Evolutionary conservation across 257 asterid genomes (phyloP).

Genomic region (Datura wrightii): DNA sequence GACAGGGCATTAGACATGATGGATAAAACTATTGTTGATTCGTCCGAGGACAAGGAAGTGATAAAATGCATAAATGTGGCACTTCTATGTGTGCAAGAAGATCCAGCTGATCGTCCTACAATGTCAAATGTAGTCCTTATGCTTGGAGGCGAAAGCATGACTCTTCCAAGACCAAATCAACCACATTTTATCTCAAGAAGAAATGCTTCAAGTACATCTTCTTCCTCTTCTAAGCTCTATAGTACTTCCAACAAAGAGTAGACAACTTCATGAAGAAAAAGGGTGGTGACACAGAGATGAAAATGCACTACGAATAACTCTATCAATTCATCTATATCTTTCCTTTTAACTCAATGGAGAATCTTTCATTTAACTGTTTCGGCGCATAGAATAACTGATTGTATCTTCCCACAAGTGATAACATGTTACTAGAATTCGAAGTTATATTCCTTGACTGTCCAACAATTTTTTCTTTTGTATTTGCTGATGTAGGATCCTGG

Average conservation of each 20-base stretch:
- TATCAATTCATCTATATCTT: neutral
- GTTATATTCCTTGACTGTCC: neutral
- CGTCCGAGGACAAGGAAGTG: conserved; percentile 27
- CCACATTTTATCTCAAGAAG: conserved; percentile 36
- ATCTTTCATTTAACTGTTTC: neutral
- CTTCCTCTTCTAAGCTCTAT: conserved; percentile 26
- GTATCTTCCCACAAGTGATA: conserved; percentile 15
- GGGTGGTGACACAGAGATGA: conserved; percentile 1
- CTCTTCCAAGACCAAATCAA: conserved; percentile 39
- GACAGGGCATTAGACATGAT: conserved; percentile 35
- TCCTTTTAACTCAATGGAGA: neutral
- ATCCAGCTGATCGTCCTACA: conserved; percentile 44
- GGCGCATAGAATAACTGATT: neutral
- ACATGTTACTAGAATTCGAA: neutral
- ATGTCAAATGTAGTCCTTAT: conserved; percentile 40
- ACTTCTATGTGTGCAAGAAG: conserved; percentile 46
- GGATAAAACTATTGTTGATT: conserved; percentile 22
- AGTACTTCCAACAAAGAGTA: neutral
- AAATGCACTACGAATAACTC: neutral
- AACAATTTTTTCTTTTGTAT: neutral
- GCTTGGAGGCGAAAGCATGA: conserved; percentile 38
- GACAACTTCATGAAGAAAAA: conserved; percentile 20
- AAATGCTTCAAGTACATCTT: conserved; percentile 26
- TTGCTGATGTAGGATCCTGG: neutral
- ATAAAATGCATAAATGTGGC: conserved; percentile 40